Conservation (phyloP, 2,329 filamentous ascomycete species). For the Sporothrix luriei region DNA sequence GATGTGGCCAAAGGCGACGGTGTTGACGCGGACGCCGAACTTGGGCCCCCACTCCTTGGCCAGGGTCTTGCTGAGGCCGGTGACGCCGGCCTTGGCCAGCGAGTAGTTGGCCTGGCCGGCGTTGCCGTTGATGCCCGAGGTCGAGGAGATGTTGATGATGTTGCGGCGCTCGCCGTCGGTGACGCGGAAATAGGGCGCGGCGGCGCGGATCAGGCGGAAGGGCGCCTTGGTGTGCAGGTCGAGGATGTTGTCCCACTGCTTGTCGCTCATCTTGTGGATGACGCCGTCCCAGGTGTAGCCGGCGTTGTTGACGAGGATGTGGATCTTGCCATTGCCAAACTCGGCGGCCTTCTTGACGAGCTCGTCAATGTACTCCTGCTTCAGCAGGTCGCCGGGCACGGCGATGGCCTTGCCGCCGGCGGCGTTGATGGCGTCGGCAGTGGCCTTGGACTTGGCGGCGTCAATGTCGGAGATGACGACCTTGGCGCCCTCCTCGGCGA, state of each 20-base stretch:
- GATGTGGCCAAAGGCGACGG: conserved; percentile 82
- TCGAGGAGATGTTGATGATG: conserved; percentile 83
- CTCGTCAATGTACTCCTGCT: conserved; percentile 67
- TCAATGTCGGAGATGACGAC: conserved; percentile 86
- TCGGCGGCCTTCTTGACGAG: conserved; percentile 75
- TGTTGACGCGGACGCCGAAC: conserved; percentile 82
- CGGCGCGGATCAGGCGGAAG: conserved; percentile 78
- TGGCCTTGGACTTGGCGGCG: conserved; percentile 66
- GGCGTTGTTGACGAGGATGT: conserved; percentile 89
- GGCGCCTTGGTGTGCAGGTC: conserved; percentile 82
- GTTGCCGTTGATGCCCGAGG: conserved; percentile 81
- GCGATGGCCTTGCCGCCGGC: conserved; percentile 69
- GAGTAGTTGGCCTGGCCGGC: conserved; percentile 90
- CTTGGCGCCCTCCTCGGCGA: conserved; percentile 85
- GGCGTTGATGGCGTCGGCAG: conserved; percentile 70
- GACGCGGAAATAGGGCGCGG: conserved; percentile 84
- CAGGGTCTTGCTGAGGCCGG: conserved; percentile 83
- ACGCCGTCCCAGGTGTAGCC: conserved; percentile 93
- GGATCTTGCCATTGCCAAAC: conserved; percentile 84
- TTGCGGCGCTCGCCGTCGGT: conserved; percentile 76
- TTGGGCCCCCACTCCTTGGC: conserved; percentile 88
- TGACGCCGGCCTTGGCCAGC: conserved; percentile 80
- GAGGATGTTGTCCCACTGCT: conserved; percentile 88
- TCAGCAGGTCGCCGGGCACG: conserved; percentile 75
- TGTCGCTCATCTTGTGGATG: conserved; percentile 89